These are phyloP conservation scores for Blastobotrys parvus DNA, from an alignment of 805 yeast species.

Conservation along the genomic window DNA sequence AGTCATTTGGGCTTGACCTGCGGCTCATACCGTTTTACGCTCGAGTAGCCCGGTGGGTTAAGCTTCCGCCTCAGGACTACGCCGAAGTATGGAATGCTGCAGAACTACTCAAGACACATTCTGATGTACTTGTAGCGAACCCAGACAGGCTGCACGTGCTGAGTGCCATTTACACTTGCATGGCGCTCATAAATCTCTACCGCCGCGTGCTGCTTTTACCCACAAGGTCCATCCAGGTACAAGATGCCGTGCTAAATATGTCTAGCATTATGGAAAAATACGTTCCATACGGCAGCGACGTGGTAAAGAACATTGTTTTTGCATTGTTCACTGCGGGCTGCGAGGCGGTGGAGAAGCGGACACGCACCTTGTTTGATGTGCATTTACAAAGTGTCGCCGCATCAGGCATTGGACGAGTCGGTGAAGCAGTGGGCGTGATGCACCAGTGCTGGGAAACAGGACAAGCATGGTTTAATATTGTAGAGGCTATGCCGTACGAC, in stretches of 20 bases:
- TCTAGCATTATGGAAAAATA: conserved; percentile 30
- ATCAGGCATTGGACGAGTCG: too few relatives aligned
- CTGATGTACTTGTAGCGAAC: neutral
- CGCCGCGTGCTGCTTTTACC: conserved; percentile 46
- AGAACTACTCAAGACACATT: too few relatives aligned
- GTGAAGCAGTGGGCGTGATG: too few relatives aligned
- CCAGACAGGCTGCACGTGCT: conserved; percentile 16
- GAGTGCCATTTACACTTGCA: too few relatives aligned
- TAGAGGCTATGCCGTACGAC: too few relatives aligned
- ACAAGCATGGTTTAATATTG: too few relatives aligned
- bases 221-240: conserved; percentile 38
- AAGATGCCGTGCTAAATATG: conserved; percentile 38
- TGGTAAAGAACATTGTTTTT: conserved; percentile 47
- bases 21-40: neutral
- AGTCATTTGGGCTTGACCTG: neutral
- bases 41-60: neutral
- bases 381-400: too few relatives aligned
- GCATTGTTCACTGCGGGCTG: conserved; percentile 52
- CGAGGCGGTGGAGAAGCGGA: conserved; percentile 36
- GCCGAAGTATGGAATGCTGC: too few relatives aligned
- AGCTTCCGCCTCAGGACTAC: neutral
- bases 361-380: too few relatives aligned
- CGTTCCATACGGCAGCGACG: conserved; percentile 40
- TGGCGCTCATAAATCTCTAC: too few relatives aligned
- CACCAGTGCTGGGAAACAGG: too few relatives aligned